phyloP scores from a whole-genome alignment of 2,329 filamentous ascomycete genomes.

The Chaetomiaceae sp. region DNA sequence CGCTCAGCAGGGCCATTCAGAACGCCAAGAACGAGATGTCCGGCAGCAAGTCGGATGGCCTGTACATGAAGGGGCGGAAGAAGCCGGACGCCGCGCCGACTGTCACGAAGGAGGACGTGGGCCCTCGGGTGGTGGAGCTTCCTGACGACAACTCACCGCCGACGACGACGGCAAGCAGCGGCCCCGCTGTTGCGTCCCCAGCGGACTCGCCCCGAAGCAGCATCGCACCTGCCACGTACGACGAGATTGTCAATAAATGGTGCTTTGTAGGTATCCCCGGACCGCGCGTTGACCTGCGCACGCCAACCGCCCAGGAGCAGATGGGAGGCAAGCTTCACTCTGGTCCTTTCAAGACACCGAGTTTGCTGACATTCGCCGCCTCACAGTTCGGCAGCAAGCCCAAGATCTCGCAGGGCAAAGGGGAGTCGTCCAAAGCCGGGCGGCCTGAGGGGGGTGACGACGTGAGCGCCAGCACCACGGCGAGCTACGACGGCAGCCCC shows the following conservation, averaged over 20 bases:
- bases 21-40: slow-evolving; percentile 60
- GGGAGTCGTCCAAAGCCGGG: slow-evolving; percentile 29
- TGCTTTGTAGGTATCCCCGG: slow-evolving; percentile 88
- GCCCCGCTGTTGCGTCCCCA: slow-evolving; percentile 30
- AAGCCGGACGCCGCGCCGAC: slow-evolving; percentile 12
- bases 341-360: slow-evolving; percentile 22
- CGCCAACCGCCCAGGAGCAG: slow-evolving; percentile 19
- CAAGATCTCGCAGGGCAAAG: slow-evolving; percentile 41
- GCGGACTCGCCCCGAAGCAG: slow-evolving; percentile 47
- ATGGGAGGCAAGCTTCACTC: slow-evolving; percentile 23
- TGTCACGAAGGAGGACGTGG: slow-evolving; percentile 1
- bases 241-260: slow-evolving; percentile 97
- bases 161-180: slow-evolving; percentile 21
- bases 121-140: neutral
- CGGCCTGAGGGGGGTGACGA: slow-evolving; percentile 37
- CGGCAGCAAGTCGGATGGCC: slow-evolving; percentile 51
- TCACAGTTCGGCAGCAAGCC: slow-evolving; percentile 58
- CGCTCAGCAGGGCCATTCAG: slow-evolving; percentile 74
- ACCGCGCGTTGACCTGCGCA: slow-evolving; percentile 23
- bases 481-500: slow-evolving; percentile 35
- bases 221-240: slow-evolving; percentile 84
- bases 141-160: slow-evolving; percentile 17
- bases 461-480: slow-evolving; percentile 32
- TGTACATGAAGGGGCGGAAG: slow-evolving; percentile 45
- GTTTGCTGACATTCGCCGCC: slow-evolving; percentile 34